phyloP scores from a whole-genome alignment of 768 basidiomycete species.

The Boletellus ananas region DNA sequence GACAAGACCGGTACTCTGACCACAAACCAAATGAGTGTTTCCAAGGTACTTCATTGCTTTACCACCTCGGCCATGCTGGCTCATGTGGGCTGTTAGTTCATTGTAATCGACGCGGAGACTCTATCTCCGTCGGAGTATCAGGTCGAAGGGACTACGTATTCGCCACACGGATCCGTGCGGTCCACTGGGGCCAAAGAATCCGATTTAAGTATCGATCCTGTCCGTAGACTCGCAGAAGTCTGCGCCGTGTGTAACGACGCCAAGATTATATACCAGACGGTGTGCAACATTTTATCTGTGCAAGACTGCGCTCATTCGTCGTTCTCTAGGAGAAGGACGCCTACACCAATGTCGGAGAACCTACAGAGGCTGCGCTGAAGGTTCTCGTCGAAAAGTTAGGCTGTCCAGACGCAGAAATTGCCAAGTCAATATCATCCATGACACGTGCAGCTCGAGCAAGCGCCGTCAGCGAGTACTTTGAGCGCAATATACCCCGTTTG shows the following conservation, averaged over 20 bases:
- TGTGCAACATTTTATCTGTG: conserved; percentile 33
- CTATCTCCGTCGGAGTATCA: conserved; percentile 58
- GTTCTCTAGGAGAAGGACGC: conserved; percentile 62
- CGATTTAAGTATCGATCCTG: conserved; percentile 62
- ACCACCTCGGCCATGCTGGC: conserved; percentile 6
- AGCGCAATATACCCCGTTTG: conserved; percentile 68
- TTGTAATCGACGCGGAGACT: conserved; percentile 57
- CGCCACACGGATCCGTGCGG: conserved; percentile 74
- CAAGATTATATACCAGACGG: conserved; percentile 78
- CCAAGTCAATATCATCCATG: conserved; percentile 55
- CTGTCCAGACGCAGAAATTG: conserved; percentile 56
- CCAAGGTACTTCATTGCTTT: conserved; percentile 45
- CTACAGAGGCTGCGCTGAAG: conserved; percentile 95
- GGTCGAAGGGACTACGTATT: conserved; percentile 92
- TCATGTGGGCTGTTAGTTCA: conserved; percentile 51
- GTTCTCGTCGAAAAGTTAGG: conserved; percentile 95
- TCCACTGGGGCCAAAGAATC: conserved; percentile 60
- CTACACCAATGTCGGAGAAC: conserved; percentile 89
- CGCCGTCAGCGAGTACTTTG: conserved; percentile 83
- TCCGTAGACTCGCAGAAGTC: conserved; percentile 87
- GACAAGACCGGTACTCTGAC: conserved; percentile 98
- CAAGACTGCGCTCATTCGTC: conserved; percentile 1
- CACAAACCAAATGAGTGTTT: conserved; percentile 97
- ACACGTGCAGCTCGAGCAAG: conserved; percentile 63
- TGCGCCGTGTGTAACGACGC: conserved; percentile 93